Conservation (phyloP, 176 grass and related monocot genomes). For the Areca catechu region DNA sequence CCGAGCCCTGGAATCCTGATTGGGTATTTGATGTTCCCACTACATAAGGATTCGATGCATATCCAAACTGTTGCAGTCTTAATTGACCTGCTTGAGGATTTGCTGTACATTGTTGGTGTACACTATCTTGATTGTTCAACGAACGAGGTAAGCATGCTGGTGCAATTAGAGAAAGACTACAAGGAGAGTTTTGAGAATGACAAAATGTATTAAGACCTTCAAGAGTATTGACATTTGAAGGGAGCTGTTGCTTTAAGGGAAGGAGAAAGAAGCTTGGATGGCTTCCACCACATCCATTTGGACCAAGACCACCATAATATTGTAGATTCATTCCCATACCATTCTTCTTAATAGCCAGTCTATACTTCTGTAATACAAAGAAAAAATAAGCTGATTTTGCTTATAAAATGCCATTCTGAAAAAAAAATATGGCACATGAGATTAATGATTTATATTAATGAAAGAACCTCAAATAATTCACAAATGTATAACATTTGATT, state of each 20-base stretch:
- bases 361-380: constrained; percentile 5
- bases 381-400: neutral
- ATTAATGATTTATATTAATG: neutral
- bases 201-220: no score
- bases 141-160: neutral
- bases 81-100: neutral
- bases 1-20: neutral
- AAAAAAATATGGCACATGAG: neutral
- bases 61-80: neutral
- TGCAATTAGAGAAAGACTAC: no score
- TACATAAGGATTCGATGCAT: neutral
- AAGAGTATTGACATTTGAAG: no score
- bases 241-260: neutral
- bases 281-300: neutral
- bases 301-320: neutral
- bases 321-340: neutral
- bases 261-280: neutral
- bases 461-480: neutral
- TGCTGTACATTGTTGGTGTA: neutral
- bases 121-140: neutral
- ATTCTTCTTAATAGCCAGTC: constrained; percentile 1
- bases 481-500: neutral
- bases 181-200: no score
- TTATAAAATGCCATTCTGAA: neutral
- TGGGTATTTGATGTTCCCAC: neutral